Percentiles rank a stretch among this genome's conserved stretches.
phyloP scores from a whole-genome alignment of 1,284 basidiomycete genomes.

The Heliocybe sulcata region DNA sequence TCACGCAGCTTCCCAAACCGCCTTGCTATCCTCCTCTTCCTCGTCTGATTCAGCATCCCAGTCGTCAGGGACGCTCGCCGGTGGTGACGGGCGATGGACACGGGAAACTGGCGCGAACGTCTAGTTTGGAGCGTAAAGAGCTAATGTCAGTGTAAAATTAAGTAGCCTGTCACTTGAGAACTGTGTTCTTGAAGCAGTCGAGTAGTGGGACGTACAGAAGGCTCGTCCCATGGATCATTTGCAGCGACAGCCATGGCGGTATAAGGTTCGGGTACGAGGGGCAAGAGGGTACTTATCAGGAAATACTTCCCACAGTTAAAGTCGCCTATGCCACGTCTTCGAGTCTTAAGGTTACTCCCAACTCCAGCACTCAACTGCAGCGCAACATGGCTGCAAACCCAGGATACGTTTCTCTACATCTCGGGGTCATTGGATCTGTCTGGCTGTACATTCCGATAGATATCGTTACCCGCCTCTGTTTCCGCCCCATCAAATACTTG shows the following conservation, averaged over 20 bases:
- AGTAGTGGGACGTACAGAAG: not conserved
- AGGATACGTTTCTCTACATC: too few relatives aligned
- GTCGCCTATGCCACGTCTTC: too few relatives aligned
- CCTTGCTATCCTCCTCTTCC: not conserved
- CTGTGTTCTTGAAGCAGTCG: not conserved
- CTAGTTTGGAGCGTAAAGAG: not conserved
- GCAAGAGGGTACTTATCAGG: too few relatives aligned
- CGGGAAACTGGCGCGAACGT: not conserved
- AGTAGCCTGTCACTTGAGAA: not conserved
- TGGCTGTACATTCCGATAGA: too few relatives aligned
- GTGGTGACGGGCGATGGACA: not conserved
- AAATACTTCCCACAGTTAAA: too few relatives aligned
- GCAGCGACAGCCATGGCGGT: not conserved
- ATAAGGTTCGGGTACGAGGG: too few relatives aligned
- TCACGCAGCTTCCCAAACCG: not conserved
- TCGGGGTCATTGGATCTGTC: too few relatives aligned
- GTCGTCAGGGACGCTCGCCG: not conserved
- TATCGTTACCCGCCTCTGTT: too few relatives aligned
- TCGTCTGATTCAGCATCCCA: not conserved
- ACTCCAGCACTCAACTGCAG: too few relatives aligned
- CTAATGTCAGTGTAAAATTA: not conserved
- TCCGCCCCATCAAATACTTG: too few relatives aligned
- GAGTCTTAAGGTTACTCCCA: too few relatives aligned
- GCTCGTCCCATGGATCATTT: not conserved
- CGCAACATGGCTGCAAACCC: too few relatives aligned